Base-by-base conservation (phyloP, 1,284 basidiomycete genomes). In the Heterobasidion annosum region DNA sequence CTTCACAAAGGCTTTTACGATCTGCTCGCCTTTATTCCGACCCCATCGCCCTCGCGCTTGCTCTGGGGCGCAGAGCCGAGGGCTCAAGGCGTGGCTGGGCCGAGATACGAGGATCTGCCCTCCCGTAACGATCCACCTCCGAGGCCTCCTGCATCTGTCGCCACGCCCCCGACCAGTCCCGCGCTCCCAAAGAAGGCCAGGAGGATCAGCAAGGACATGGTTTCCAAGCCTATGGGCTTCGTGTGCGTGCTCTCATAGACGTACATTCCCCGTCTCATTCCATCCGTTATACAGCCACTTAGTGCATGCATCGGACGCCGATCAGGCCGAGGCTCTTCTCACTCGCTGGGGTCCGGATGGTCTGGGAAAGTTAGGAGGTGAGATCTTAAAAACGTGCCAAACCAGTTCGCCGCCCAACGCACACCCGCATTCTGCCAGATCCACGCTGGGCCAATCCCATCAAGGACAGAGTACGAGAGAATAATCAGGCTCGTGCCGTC, bases 291-390 rank as follows among this genome's bases (percentile, higher is more conserved):
- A 37, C 63, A 95, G 93, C 51, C 95, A 98, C 70, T 79, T 96
- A 57, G 86, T 95, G 19, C 94, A 98, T 71, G 93, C 95, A 16
- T 94, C 91, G 55, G 91, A 96, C 69, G 91, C 85, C 19, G 91
- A 93, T 70, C 92, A 98, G 68, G 85, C 92, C 34, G 90, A 92
- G 66, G 92, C 89, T 34, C 79, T 98, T 56, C 81, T 98, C 53
- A 85, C 82, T 61, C 78, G 92, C 58, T 97, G 95, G 94, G 87
- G 90, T 37, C 85, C 89, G 48, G 93, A 98, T 69, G 89, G 92
- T 37, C 73, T 94, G 64, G 93, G 92, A 58, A 98, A 97, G 72
- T 72, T 95, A 46, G 91, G 89, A 73, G 88, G 92, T 93, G 62
- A 69, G 81, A 18, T 43, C 35, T 47, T 63, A 63, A 65, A 63